Evolutionary conservation across 2,329 filamentous ascomycete species (phyloP), one percentile per base, ranked within the genome.

Genomic region (Clonostachys sp.): DNA sequence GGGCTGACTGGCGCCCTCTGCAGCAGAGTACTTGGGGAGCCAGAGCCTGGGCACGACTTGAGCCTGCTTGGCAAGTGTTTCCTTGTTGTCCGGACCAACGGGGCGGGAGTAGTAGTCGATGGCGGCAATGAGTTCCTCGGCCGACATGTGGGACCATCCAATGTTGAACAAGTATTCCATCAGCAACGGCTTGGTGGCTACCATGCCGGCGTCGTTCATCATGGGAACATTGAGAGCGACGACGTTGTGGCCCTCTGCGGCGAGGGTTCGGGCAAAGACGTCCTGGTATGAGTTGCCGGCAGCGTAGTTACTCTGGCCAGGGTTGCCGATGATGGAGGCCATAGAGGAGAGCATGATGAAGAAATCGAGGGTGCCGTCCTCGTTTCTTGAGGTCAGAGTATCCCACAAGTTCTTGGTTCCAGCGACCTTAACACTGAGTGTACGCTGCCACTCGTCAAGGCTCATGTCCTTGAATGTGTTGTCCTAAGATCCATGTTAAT

Each of bases 381-480:
- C 17, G 44, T 30, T 35, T 4, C 16, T 16, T 39, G 40, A 12
- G 24, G 40, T 42, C 12, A 58, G 45, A 41, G 41, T 34, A 24
- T 61, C 45, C 51, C 74, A 66, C 6, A 75, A 56, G 46, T 77
- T 75, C 64, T 62, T 67, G 5, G 68, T 69, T 6, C 70, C 72
- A 12, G 59, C 46, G 2, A 70, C 61, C 53, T 77, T 77, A 5
- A 70, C 67, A 3, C 51, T 51, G 3, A 70, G 53, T 4, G 63
- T 56, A 2, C 53, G 50, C 5, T 57, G 50, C 66, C 67, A 74
- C n/a, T 68, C 56, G 2, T 63, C 50, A 12, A 60, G 48, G 3
- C 55, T 61, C 67, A 75, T 73, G 20, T 65, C 55, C 4, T 61
- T 54, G 17, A 71, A 54, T 2, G 57, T 45, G 1, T 55, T 55